Percentiles rank a stretch among this genome's conserved stretches.
phyloP scores from a whole-genome alignment of 805 yeast genomes.

The Lachancea kluyveri region DNA sequence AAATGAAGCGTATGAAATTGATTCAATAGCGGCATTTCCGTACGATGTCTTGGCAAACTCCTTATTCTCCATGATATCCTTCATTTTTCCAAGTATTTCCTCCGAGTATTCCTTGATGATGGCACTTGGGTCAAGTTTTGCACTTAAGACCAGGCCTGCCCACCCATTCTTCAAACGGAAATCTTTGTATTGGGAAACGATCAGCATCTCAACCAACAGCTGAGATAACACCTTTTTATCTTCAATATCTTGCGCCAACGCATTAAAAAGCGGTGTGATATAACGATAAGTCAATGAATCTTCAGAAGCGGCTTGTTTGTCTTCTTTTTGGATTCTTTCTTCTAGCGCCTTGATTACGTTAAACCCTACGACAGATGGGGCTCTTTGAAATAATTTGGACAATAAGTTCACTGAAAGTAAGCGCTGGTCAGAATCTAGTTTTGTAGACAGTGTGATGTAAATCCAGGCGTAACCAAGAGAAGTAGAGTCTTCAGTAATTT shows the following conservation, averaged over 20 bases:
- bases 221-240: constrained; percentile 23
- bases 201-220: constrained; percentile 35
- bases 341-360: constrained; percentile 41
- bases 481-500: constrained; percentile 9
- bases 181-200: constrained; percentile 38
- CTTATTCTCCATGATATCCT: constrained; percentile 15
- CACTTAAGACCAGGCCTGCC: constrained; percentile 66
- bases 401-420: constrained; percentile 32
- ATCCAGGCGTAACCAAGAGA: constrained; percentile 44
- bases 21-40: constrained; percentile 43
- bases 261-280: constrained; percentile 33
- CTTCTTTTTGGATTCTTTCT: constrained; percentile 11
- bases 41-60: constrained; percentile 20
- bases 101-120: constrained; percentile 36
- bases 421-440: constrained; percentile 32
- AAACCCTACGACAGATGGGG: constrained; percentile 37
- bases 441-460: constrained; percentile 39
- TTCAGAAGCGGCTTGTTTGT: constrained; percentile 14
- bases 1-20: constrained; percentile 48
- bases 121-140: constrained; percentile 57
- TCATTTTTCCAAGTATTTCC: constrained; percentile 16
- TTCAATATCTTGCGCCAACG: constrained; percentile 31
- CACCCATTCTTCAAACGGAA: constrained; percentile 52
- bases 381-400: constrained; percentile 25
- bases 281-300: constrained; percentile 25